These are phyloP conservation scores for Auricularia heimuer DNA, from an alignment of 768 basidiomycete genomes.

Conservation along the genomic window DNA sequence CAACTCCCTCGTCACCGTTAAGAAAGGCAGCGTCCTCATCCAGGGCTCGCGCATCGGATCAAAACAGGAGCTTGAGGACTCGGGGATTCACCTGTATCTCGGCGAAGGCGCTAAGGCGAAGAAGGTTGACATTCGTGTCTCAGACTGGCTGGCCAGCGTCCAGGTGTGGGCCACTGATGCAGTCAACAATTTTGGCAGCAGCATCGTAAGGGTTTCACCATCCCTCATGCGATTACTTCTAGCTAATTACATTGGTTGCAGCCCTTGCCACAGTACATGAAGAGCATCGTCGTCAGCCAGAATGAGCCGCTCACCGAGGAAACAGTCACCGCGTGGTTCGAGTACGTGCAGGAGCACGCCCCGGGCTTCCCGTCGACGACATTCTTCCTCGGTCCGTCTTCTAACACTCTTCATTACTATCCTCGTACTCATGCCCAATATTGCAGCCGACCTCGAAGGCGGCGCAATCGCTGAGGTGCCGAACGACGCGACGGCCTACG, in stretches of 20 bases:
- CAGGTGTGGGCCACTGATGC: not conserved
- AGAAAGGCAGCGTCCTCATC: not conserved
- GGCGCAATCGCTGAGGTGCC: not conserved
- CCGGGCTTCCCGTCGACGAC: not conserved
- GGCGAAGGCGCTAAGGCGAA: not conserved
- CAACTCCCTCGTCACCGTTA: slow-evolving; percentile 1
- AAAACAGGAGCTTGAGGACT: not conserved
- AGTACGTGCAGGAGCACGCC: slow-evolving; percentile 2
- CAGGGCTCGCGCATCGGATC: not conserved
- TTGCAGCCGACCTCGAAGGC: slow-evolving; percentile 4
- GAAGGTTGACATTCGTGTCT: not conserved
- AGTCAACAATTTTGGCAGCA: slow-evolving; percentile 1
- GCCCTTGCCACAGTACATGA: slow-evolving; percentile 1
- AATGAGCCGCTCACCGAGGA: slow-evolving; percentile 1
- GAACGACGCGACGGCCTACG: slow-evolving; percentile 1
- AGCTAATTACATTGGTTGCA: not conserved
- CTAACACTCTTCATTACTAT: not conserved
- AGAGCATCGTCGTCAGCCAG: slow-evolving; percentile 1
- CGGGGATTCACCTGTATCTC: not conserved
- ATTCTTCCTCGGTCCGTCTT: not conserved
- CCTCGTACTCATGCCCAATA: not conserved
- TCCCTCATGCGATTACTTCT: not conserved
- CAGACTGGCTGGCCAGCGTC: slow-evolving; percentile 2
- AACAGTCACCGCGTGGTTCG: slow-evolving; percentile 2
- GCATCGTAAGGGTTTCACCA: not conserved